Evolutionary conservation across 768 basidiomycete genomes (phyloP), one percentile per base, ranked within the genome.

Genomic region (Amyloporia xantha): DNA sequence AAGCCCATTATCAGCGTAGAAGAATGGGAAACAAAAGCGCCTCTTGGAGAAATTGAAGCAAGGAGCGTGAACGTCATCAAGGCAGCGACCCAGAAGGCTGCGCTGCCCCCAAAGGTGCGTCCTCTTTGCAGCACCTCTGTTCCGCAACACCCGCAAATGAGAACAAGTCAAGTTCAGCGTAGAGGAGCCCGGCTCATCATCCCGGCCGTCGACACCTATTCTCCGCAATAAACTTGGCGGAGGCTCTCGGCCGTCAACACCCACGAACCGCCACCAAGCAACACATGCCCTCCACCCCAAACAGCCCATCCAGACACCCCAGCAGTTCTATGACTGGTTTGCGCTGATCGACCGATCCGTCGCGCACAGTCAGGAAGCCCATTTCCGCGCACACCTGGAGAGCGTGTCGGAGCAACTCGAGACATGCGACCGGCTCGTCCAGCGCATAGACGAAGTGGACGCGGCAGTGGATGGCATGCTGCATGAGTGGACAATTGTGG

Each of bases 311-410:
- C 79, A 86, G 53, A 95, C 92, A 0, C 86, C 93, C 1, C 91
- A 98, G 59, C 92, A 97, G 56, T 95, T 99, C 67, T 91, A 94
- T 62, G 95, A 98, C 68, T 96, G 93, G 86, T 95, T 93, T 64
- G 75, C 90, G 3, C 74, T 87, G 35, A 82, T 99, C 46, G 93
- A 96, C 55, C 76, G 86, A 13, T 86, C 87, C 2, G 90, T 96
- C 30, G 86, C 92, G 6, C 91, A 92, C 59, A 88, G 88, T 51
- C 95, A 98, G 60, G 95, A 97, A 60, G 82, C 91, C 4, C 86
- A 93, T 62, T 97, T 96, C 64, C 77, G 91, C 21, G 81, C 83
- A 0, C 89, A 97, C 65, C 77, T 94, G 17, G 79, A 80, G 10
- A 80, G 78, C 52, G 79, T 98, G 13, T 73, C 80, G 2, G 79